Evolutionary conservation across 306 rosid species (phyloP), one percentile per base, ranked within the genome.

Genomic region (Quercus bicolor): DNA sequence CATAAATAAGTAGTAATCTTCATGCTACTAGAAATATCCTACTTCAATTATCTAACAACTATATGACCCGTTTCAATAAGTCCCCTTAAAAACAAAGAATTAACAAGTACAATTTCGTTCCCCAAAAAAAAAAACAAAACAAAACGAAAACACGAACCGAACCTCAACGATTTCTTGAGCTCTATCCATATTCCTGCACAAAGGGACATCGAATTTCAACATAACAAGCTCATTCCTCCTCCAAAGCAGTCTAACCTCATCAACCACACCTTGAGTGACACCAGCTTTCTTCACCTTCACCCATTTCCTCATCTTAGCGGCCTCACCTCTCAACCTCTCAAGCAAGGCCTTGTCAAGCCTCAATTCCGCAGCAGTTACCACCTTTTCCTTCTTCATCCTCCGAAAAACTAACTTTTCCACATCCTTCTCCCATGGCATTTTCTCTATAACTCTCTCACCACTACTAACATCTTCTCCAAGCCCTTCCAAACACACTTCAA

Each of bases 151-250:
- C 37, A 74, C 57, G 76, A 76, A 82, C 45, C 83, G 45, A 76
- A 94, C 98, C 97, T 91, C 93, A n/a, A 91, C 77, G 74, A 94
- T 91, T 82, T 94, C 94, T 55, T 84, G 86, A 37, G 98, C 98
- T 90, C 98, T 90, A 80, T 87, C 93, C 96, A 94, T 90, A 78
- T 94, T 94, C 85, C 80, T 45, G 88, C 90, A 84, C 59, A 94
- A 85, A 77, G 98, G 98, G 75, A 90, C 71, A 68, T 86, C 92
- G 68, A 91, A 91, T 79, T 86, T 90, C 70, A 91, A 71, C 98
- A 91, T 89, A 61, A 85, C 97, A 81, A 94, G 97, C 76, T 94
- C 98, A 85, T 76, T 88, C 28, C 70, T 81, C 76, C 75, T 89
- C 98, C 97, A 94, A 68, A 60, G 72, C 72, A 80, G 10, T 72